A percentile compares a stretch with the other conserved stretches of the same genome.
Conservation (phyloP, 176 grass and related monocot genomes). For the Puya raimondii region DNA sequence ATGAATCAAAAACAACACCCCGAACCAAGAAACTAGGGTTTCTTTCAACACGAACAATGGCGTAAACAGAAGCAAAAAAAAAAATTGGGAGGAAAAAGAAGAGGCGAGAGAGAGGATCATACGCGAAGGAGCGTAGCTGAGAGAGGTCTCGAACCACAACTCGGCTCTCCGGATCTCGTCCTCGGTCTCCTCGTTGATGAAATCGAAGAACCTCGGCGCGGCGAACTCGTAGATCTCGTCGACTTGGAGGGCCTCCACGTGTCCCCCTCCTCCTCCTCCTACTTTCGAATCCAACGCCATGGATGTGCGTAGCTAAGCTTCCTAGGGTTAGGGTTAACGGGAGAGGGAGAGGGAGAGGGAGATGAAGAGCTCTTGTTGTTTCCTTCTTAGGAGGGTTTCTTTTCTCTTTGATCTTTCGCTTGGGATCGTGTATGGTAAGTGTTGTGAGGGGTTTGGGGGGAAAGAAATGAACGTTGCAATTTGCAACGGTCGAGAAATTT, state of each 20-base stretch:
- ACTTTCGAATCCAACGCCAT: conserved; percentile 33
- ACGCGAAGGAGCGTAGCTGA: conserved; percentile 84
- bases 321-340: background rate
- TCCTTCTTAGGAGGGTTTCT: background rate
- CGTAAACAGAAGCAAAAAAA: background rate
- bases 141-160: conserved; percentile 62
- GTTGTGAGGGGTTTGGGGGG: background rate
- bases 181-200: conserved; percentile 54
- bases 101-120: background rate
- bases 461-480: conserved; percentile 6
- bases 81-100: background rate
- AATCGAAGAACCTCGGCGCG: conserved; percentile 84
- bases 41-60: background rate
- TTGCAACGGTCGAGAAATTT: conserved; percentile 72
- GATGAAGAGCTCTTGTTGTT: background rate
- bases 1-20: background rate
- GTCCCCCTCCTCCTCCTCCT: background rate
- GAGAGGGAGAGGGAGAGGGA: background rate
- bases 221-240: conserved; percentile 80
- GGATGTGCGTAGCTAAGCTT: background rate
- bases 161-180: conserved; percentile 48
- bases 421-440: background rate
- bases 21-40: background rate
- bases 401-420: conserved; percentile 1
- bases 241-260: conserved; percentile 16